These are phyloP conservation scores for Fusarium sp. DNA, from an alignment of 2,329 filamentous ascomycete species.

Conservation along the genomic window DNA sequence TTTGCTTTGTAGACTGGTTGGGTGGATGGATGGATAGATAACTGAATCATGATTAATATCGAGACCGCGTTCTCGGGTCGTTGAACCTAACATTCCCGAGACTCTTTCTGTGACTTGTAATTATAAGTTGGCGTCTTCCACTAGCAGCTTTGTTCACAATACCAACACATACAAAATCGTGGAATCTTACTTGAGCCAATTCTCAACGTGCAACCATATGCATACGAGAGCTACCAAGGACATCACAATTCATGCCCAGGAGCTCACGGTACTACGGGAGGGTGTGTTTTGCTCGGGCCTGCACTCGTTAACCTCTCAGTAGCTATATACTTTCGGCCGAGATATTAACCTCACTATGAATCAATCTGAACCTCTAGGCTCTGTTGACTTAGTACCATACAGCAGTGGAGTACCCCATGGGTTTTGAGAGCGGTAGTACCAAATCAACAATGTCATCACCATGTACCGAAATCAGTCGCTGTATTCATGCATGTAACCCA, in stretches of 20 bases:
- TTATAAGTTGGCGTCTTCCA: conserved; percentile 3
- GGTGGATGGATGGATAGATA: conserved; percentile 8
- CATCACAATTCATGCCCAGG: too few species aligned
- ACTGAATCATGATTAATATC: conserved; percentile 25
- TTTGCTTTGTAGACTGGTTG: conserved; percentile 36
- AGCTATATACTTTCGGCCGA: too few species aligned
- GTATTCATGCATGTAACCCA: conserved; percentile 28
- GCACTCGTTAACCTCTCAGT: too few species aligned
- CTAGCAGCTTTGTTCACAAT: background rate
- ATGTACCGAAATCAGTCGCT: conserved; percentile 1
- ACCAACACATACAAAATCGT: background rate
- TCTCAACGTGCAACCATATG: background rate
- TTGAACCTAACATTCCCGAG: conserved; percentile 19
- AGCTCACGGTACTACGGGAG: too few species aligned
- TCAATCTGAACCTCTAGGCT: too few species aligned
- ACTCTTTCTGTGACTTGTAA: conserved; percentile 4
- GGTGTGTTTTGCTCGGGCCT: too few species aligned
- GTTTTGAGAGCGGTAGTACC: too few species aligned
- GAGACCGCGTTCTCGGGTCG: conserved; percentile 21
- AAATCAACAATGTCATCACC: too few species aligned
- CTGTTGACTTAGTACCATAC: too few species aligned
- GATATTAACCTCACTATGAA: too few species aligned
- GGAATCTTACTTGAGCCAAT: background rate
- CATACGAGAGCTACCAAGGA: too few species aligned
- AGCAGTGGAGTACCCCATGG: too few species aligned